Percentiles rank a stretch among this genome's conserved stretches.
Evolutionary conservation across 2,329 filamentous ascomycete genomes (phyloP).

Genomic region (Alternaria angustiovoidea): DNA sequence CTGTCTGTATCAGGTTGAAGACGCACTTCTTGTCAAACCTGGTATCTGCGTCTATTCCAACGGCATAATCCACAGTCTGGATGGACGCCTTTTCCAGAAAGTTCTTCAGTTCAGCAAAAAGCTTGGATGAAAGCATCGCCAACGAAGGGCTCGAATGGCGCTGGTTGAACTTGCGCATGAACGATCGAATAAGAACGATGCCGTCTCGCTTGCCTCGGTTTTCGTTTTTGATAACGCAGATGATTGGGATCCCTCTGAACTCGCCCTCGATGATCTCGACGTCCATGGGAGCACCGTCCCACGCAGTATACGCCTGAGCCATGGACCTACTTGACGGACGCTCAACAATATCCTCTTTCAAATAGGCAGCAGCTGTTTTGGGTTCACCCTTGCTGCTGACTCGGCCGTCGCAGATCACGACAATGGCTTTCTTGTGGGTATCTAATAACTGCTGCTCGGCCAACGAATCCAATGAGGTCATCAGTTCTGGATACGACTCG

Average conservation of each 20-base stretch:
- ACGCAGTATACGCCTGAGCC: constrained; percentile 1
- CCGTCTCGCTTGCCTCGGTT: constrained; percentile 16
- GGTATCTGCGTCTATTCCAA: constrained; percentile 12
- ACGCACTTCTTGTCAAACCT: constrained; percentile 11
- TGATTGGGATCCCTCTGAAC: constrained; percentile 9
- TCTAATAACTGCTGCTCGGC: constrained; percentile 8
- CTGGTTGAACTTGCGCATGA: constrained; percentile 10
- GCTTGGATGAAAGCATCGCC: constrained; percentile 2
- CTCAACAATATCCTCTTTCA: constrained; percentile 11
- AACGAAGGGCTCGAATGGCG: constrained; percentile 2
- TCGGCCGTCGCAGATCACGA: constrained; percentile 12
- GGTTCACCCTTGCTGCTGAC: constrained; percentile 10
- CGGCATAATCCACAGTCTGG: constrained; percentile 1
- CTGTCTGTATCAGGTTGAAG: constrained; percentile 2
- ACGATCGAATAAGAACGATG: constrained; percentile 7
- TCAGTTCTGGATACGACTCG: constrained; percentile 8
- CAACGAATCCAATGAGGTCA: constrained; percentile 9
- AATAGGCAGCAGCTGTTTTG: constrained; percentile 11
- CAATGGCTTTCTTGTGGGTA: constrained; percentile 8
- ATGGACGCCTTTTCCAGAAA: constrained; percentile 5
- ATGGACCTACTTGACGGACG: not conserved
- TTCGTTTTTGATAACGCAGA: constrained; percentile 12
- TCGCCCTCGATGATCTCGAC: constrained; percentile 8
- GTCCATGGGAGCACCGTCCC: constrained; percentile 9
- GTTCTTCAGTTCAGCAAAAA: constrained; percentile 3